Evolutionary conservation across 306 rosid genomes (phyloP), one percentile per base, ranked within the genome.

Genomic region (Prosopis cineraria): DNA sequence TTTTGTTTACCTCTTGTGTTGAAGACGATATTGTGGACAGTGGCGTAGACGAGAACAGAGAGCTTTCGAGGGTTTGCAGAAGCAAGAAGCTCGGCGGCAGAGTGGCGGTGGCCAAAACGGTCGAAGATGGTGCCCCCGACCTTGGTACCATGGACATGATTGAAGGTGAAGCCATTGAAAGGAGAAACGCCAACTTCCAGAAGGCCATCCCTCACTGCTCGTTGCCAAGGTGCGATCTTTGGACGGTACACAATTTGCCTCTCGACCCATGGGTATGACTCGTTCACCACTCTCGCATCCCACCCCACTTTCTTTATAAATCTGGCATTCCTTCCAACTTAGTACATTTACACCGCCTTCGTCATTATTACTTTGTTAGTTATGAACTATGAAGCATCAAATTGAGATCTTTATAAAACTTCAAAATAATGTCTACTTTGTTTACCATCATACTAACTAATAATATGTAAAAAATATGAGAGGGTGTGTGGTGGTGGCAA

Each of bases 71-170:
- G 92, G 82, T 92, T 87, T 16, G 79, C 97, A 2, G 97, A 79
- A 69, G 92, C 85, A 39, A 95, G 89, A 6, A 95, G 80, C 63
- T 95, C 98, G 19, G 98, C 98, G 65, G 98, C 85, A 0, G 98
- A 80, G 86, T 95, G 97, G 33, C 98, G 93, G 47, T 89, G 92
- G 59, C 97, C 97, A 3, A 83, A 92, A n/a, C 85, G 74, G 56
- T 95, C 98, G 4, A 85, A 95, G 76, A 91, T 95, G 85, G 98
- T 95, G 68, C 98, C 98, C 14, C 98, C 98, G 64, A 95, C 87
- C 71, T 95, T 95, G 74, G 98, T 95, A 67, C 98, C 98, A 73
- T 89, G 82, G 14, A 91, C 17, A 77, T 95, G 98, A 83, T 95
- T 98, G 64, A 89, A 92, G 70, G 98, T 95, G 89, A 92, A 95